Percentiles rank a stretch among this genome's conserved stretches.
phyloP scores from a whole-genome alignment of 2,329 filamentous ascomycete species.

The Venturia oleaginea region DNA sequence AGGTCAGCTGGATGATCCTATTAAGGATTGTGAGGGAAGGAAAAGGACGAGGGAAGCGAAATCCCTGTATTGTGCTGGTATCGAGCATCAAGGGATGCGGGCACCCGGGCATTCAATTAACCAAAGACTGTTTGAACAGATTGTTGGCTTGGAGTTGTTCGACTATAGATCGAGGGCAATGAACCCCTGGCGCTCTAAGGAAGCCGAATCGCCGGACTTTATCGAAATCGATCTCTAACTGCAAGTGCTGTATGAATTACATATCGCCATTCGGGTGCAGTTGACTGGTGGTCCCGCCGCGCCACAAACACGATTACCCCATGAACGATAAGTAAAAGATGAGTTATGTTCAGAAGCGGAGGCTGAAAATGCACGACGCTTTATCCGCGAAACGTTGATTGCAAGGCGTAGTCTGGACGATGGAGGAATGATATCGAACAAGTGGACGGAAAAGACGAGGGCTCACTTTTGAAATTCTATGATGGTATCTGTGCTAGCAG shows the following conservation, averaged over 20 bases:
- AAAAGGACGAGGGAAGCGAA: background rate
- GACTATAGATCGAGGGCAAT: background rate
- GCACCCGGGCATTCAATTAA: background rate
- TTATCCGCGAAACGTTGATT: background rate
- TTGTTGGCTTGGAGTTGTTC: background rate
- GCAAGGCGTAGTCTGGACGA: background rate
- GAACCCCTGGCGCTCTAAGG: too few species aligned
- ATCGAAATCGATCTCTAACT: too few species aligned
- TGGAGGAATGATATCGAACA: background rate
- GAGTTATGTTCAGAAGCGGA: background rate
- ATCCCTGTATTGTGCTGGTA: background rate
- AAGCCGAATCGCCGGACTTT: too few species aligned
- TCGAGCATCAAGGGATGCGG: background rate
- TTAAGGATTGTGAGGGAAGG: background rate
- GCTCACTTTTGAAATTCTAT: conserved; percentile 14
- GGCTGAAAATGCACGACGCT: background rate
- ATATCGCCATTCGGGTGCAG: too few species aligned
- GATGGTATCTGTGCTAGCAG: conserved; percentile 32
- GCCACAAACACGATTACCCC: too few species aligned
- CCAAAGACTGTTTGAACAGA: background rate
- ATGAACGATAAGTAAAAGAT: background rate
- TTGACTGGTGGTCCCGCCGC: too few species aligned
- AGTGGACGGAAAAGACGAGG: background rate
- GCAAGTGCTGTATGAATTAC: too few species aligned
- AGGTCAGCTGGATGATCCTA: background rate